Evolutionary conservation across 257 asterid species (phyloP), one percentile per base, ranked within the genome.

Genomic region (Osmanthus fragrans): DNA sequence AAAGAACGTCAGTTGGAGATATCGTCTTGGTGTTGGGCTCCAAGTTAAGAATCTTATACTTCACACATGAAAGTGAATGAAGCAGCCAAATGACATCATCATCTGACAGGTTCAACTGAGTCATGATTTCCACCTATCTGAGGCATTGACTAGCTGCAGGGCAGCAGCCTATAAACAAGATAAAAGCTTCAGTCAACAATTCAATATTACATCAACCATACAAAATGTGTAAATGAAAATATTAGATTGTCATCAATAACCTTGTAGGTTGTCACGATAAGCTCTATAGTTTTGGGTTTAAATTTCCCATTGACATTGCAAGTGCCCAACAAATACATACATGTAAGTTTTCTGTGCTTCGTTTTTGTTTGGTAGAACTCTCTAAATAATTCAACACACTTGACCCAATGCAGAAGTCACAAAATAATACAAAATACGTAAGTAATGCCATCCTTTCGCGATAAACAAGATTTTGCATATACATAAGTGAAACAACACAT

Each of bases 331-430:
- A 98, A 96, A 87, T 93, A 93, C 80, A 93, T 93, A 92, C 94
- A 96, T 13, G 99, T 92, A 27, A 96, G 92, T 81, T 96, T 96
- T 76, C 98, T 86, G 84, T 96, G 98, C 91, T 96, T 96, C 32
- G 99, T 96, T 88, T 96, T 96, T 79, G 99, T 96, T 75, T 96
- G 97, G 81, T 96, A 96, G 87, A 93, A 96, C 83, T 96, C 98
- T 78, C 89, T 87, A 82, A 93, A 96, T 19, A 93, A 96, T 83
- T 96, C 98, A 64, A 93, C 97, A 7, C 99, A 93, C 86, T 84
- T 93, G 66, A 96, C 98, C 99, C 93, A 84, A 73, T 71, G 78
- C 33, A 79, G 36, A 73, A 33, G 33, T 42, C 16, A 40, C 72
- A 72, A 73, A 34, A 58, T 7, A 6, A 54, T 73, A 66, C 15